phyloP scores from a whole-genome alignment of 192 early-diverging fungal species.

The Jimgerdemannia flammicorona region DNA sequence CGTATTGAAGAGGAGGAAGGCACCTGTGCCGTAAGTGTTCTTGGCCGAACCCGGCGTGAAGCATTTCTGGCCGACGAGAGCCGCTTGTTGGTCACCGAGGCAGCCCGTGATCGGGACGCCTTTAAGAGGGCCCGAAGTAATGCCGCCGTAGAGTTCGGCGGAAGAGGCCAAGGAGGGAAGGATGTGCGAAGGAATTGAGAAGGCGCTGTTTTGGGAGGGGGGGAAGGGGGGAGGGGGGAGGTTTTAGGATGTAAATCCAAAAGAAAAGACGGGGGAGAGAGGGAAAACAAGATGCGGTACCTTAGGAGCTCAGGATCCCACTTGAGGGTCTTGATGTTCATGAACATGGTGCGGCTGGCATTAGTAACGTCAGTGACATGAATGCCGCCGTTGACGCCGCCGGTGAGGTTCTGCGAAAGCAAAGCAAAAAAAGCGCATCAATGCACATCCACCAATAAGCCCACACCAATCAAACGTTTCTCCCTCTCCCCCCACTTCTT shows the following conservation, averaged over 20 bases:
- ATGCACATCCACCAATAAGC: background rate
- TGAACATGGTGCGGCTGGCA: slow-evolving; percentile 92
- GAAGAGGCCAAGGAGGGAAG: slow-evolving; percentile 86
- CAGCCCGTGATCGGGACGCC: slow-evolving; percentile 82
- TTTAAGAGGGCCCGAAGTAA: slow-evolving; percentile 55
- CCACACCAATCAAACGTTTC: no score
- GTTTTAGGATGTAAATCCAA: slow-evolving; percentile 15
- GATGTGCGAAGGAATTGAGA: slow-evolving; percentile 49
- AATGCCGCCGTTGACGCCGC: slow-evolving; percentile 63
- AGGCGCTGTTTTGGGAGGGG: slow-evolving; percentile 34
- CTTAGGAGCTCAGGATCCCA: slow-evolving; percentile 77
- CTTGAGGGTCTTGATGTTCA: slow-evolving; percentile 77
- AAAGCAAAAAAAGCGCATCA: background rate
- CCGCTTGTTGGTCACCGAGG: slow-evolving; percentile 95
- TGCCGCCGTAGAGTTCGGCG: slow-evolving; percentile 73
- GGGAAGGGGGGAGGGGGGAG: slow-evolving; percentile 5
- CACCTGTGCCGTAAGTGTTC: slow-evolving; percentile 98
- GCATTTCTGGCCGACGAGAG: slow-evolving; percentile 91
- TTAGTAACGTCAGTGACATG: slow-evolving; percentile 94
- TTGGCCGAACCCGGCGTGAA: slow-evolving; percentile 84
- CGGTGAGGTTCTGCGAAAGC: slow-evolving; percentile 72
- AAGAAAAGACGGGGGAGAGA: slow-evolving; percentile 16
- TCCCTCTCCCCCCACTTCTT: no score
- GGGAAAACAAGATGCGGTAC: slow-evolving; percentile 19
- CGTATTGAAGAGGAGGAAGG: slow-evolving; percentile 94